Conservation (phyloP, 805 yeast species). For the Metschnikowia borealis region DNA sequence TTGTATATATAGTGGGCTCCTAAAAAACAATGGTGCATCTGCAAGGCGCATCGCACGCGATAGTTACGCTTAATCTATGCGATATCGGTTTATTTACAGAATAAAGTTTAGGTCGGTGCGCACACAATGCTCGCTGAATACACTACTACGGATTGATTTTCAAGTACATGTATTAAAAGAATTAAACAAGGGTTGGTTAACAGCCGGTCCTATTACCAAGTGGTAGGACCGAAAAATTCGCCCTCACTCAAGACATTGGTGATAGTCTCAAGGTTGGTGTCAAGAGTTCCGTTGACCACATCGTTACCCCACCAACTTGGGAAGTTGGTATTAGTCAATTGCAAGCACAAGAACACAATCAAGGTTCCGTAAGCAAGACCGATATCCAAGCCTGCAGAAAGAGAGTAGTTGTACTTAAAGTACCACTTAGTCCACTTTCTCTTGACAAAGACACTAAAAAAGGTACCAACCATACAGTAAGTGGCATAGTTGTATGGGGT, state of each 20-base stretch:
- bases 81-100: neutral
- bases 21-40: slow-evolving; percentile 1
- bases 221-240: slow-evolving; percentile 44
- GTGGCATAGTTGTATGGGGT: slow-evolving; percentile 64
- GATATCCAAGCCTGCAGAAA: slow-evolving; percentile 44
- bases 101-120: neutral
- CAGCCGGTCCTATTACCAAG: slow-evolving; percentile 34
- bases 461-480: slow-evolving; percentile 41
- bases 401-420: slow-evolving; percentile 42
- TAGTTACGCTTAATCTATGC: neutral
- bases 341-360: slow-evolving; percentile 34
- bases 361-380: slow-evolving; percentile 41
- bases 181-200: neutral
- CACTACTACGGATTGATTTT: neutral
- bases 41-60: neutral
- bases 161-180: neutral
- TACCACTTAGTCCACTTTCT: slow-evolving; percentile 42
- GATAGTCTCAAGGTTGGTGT: slow-evolving; percentile 30
- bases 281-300: slow-evolving; percentile 40
- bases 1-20: neutral
- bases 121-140: neutral
- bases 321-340: slow-evolving; percentile 21
- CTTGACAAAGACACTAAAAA: slow-evolving; percentile 38
- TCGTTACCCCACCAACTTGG: slow-evolving; percentile 67
- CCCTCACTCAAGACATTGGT: slow-evolving; percentile 31